Percentiles rank a stretch among this genome's conserved stretches.
Evolutionary conservation across 176 grass and related monocot species (phyloP).

Genomic region (Aegilops longissima): DNA sequence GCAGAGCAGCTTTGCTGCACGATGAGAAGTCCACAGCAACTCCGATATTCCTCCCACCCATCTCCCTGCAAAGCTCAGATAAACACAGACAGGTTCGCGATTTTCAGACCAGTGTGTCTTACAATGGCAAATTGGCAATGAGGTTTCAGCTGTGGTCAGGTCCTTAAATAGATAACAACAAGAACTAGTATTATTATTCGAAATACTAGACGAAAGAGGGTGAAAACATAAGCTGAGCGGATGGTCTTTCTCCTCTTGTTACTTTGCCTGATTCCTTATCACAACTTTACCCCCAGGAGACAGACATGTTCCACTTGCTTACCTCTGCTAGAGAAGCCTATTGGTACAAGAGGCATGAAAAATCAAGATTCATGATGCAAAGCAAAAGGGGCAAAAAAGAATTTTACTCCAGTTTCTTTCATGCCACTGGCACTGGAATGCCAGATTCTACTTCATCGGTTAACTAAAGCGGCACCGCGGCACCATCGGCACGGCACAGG

Average conservation of each 20-base stretch:
- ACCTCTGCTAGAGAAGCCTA: neutral
- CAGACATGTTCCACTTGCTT: slow-evolving; percentile 28
- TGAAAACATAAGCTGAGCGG: neutral
- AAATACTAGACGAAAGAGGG: neutral
- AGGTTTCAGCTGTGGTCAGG: slow-evolving; percentile 24
- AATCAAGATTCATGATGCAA: slow-evolving; percentile 43
- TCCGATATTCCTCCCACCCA: slow-evolving; percentile 58
- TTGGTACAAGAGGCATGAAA: neutral
- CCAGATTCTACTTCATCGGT: slow-evolving; percentile 21
- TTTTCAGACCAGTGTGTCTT: slow-evolving; percentile 1
- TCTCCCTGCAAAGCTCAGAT: slow-evolving; percentile 20
- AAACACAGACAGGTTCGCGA: slow-evolving; percentile 2
- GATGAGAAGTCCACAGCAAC: slow-evolving; percentile 69
- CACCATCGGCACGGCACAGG: neutral
- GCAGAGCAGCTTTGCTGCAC: slow-evolving; percentile 71
- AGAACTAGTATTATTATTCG: neutral
- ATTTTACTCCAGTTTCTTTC: slow-evolving; percentile 26
- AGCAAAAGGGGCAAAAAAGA: slow-evolving; percentile 24
- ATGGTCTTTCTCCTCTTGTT: neutral
- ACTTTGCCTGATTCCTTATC: slow-evolving; percentile 41
- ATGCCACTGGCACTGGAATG: neutral
- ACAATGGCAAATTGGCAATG: neutral
- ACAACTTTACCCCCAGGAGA: slow-evolving; percentile 20
- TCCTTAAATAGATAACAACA: slow-evolving; percentile 45
- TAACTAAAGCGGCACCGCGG: slow-evolving; percentile 15